Evolutionary conservation across 257 asterid species (phyloP), one percentile per base, ranked within the genome.

Genomic region (Penstemon newberryi): DNA sequence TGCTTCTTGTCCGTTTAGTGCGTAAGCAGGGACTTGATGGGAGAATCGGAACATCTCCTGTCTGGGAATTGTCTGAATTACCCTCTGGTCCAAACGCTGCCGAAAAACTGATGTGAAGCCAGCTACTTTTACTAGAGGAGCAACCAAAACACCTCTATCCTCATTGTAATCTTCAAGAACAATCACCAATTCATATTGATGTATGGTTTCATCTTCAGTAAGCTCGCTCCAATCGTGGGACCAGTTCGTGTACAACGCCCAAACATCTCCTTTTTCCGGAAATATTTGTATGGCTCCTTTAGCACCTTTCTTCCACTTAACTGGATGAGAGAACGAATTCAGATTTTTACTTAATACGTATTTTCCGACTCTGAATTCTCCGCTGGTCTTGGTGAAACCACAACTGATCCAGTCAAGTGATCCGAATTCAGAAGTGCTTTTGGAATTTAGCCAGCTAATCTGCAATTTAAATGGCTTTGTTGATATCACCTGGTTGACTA

Each of bases 201-300:
- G 90, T 51, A 83, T 63, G 37, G 56, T 80, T 57, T 86, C 87
- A 69, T 80, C 83, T 0, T 73, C 73, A 5, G 89, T 83, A 41
- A 19, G 64, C 75, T 68, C 87, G 33, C 87, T 72, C 97, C 97
- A 90, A 63, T 85, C 77, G 36, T 80, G 74, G 13, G 91, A 84
- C 97, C 96, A 86, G 76, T 90, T 82, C 74, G 77, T 69, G 70
- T 82, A 88, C 79, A 88, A 44, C 1, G 96, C 96, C 97, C 97
- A 88, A 65, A 83, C 78, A 37, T 90, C 92, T 12, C 95, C 92
- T 77, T 86, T 83, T 10, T 72, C 49, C 4, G 97, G 95, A 54
- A 72, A 79, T 49, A 90, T 78, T 51, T 79, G 84, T 41, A 86
- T 70, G 7, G 74, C 78, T 52, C 95, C 94, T 77, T 78, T 72